phyloP scores from a whole-genome alignment of 2,329 filamentous ascomycete species.

The Fusarium albosuccineum region DNA sequence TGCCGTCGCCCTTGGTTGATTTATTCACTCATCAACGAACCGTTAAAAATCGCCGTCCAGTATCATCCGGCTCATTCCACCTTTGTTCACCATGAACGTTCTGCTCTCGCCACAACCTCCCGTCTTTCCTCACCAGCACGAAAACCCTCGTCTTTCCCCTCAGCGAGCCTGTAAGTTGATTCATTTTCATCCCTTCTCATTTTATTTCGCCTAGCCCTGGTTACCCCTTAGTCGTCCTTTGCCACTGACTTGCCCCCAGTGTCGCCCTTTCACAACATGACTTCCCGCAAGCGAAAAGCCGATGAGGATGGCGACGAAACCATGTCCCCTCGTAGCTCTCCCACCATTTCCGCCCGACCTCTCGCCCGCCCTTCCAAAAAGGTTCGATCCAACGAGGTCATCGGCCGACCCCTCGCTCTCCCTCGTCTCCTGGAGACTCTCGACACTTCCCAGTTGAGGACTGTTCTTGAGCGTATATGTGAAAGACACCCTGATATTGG shows the following conservation, averaged over 20 bases:
- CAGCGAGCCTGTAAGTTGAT: conserved; percentile 66
- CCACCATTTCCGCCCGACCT: conserved; percentile 77
- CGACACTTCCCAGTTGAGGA: conserved; percentile 84
- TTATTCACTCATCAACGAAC: conserved; percentile 31
- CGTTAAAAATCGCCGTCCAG: conserved; percentile 16
- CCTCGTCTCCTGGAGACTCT: conserved; percentile 93
- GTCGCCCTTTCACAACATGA: conserved; percentile 66
- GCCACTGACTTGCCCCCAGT: conserved; percentile 47
- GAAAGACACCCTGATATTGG: conserved; percentile 88
- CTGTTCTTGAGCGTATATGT: conserved; percentile 90
- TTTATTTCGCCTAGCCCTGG: background rate
- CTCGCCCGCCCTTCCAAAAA: conserved; percentile 77
- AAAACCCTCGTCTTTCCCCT: conserved; percentile 66
- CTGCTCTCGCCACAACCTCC: conserved; percentile 71
- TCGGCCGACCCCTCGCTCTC: conserved; percentile 67
- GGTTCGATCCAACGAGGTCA: conserved; percentile 72
- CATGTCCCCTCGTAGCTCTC: conserved; percentile 86
- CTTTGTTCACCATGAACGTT: conserved; percentile 68
- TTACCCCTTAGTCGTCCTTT: conserved; percentile 17
- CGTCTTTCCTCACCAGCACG: conserved; percentile 71
- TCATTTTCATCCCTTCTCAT: background rate
- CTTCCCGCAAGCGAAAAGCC: conserved; percentile 85
- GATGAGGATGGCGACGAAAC: conserved; percentile 86
- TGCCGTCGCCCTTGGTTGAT: conserved; percentile 20
- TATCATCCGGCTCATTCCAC: conserved; percentile 12